Evolutionary conservation across 2,329 filamentous ascomycete species (phyloP), one percentile per base, ranked within the genome.

Genomic region (Xylaria sp.): DNA sequence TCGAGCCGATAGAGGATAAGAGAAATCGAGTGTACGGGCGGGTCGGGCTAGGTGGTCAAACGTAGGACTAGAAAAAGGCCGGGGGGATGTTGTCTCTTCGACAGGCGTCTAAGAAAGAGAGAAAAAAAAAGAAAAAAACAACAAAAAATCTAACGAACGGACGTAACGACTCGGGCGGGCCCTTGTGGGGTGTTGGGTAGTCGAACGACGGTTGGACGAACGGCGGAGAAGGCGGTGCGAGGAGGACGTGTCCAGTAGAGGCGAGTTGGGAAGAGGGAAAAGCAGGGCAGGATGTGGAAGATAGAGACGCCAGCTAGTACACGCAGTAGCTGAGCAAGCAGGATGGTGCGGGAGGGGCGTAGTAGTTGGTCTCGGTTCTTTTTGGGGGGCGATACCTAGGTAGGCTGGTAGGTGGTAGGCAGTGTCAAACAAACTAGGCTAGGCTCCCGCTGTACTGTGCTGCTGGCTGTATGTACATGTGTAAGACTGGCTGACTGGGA

Each of bases 81-180:
- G 50, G 48, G 52, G 44, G 41, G 24, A 49, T 54, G 54, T 50
- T 54, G 52, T 60, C 54, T 60, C 50, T 62, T 56, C 52, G 59
- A 53, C 6, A 3, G 54, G 50, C 58, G 51, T 61, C 49, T 57
- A 59, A 61, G 61, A 54, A 62, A 56, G 44, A 53, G 47, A 59
- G 29, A 13, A 13, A 13, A 13, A 34, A 34, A 34, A 34, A 42
- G 45, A 29, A 43, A 48, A 41, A 49, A 53, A 56, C 45, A 49
- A 50, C 39, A 54, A 57, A 61, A 55, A 56, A 56, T 58, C 58
- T 61, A 65, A 66, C 55, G 62, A 66, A 63, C 56, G 63, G 52
- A 66, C 62, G 57, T 62, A 59, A 61, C 64, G 54, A 64, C 65
- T 66, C 56, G 56, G 53, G 56, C 54, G 53, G 53, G 38, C 48